Percentiles rank a stretch among this genome's conserved stretches.
Conservation (phyloP, 257 asterid species). For the Przewalskia tangutica region DNA sequence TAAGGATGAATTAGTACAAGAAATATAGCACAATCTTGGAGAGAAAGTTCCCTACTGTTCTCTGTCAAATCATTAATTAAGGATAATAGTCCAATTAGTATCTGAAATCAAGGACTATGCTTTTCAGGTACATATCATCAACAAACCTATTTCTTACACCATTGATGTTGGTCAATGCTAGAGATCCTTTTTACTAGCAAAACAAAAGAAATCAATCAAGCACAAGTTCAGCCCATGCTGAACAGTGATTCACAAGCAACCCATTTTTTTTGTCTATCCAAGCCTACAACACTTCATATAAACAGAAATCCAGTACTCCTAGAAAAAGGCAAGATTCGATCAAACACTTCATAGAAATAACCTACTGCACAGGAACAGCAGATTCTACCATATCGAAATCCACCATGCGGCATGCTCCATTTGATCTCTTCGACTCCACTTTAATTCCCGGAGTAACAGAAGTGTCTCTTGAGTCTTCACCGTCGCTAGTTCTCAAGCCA, state of each 20-base stretch:
- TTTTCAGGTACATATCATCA: background rate
- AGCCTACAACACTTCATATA: conserved; percentile 28
- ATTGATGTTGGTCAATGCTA: conserved; percentile 4
- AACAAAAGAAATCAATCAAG: conserved; percentile 24
- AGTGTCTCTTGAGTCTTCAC: conserved; percentile 44
- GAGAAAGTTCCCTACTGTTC: background rate
- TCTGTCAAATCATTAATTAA: background rate
- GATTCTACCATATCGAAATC: conserved; percentile 25
- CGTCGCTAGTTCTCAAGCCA: conserved; percentile 47
- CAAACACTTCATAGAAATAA: conserved; percentile 10
- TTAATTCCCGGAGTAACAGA: conserved; percentile 6
- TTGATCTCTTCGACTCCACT: conserved; percentile 6
- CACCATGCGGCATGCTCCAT: conserved; percentile 5
- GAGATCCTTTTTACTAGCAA: conserved; percentile 30
- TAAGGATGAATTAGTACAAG: background rate
- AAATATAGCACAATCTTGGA: background rate
- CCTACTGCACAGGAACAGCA: conserved; percentile 7
- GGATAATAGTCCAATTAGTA: background rate
- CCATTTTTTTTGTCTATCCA: conserved; percentile 18
- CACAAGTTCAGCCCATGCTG: conserved; percentile 66
- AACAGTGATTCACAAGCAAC: conserved; percentile 37
- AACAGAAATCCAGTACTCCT: conserved; percentile 8
- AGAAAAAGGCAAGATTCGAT: conserved; percentile 5
- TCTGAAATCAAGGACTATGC: background rate
- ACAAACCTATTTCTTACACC: background rate